Base-by-base conservation (phyloP, 768 basidiomycete species). In the Crucibulum laeve region DNA sequence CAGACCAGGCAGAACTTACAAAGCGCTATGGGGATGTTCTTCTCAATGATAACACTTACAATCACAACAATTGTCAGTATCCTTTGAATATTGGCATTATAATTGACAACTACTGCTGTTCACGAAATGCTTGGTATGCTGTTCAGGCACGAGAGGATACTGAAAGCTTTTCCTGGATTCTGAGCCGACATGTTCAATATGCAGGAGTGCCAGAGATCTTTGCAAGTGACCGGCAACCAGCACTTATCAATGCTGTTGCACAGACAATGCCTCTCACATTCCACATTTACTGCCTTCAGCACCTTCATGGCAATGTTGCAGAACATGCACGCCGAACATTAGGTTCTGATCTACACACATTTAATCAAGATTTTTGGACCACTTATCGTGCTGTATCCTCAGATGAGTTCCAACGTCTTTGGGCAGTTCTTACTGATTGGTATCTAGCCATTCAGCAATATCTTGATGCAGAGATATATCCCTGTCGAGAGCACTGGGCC, bases 251-350 rank as follows among this genome's bases (percentile, higher is more conserved):
- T 8, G 30, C 42, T 40, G 47, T 40, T 18, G 17, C 21, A 6
- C 14, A n/a, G 3, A 24, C 25, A 33, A 24, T 51, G 35, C 50
- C 49, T 51, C 38, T n/a, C n/a, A n/a, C n/a, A n/a, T n/a, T n/a
- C n/a, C n/a, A n/a, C n/a, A n/a, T n/a, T n/a, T n/a, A n/a, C n/a
- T 67, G 61, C 40, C 45, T 67, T 6, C 46, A 61, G 33, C 64
- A 67, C 41, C 53, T 65, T 2, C 40, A 48, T 22, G 54, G 54
- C 2, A 67, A 67, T 42, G 44, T 65, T 2, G 44, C 52, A 2
- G 26, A 48, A 4, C 53, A 61, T 23, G 28, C 64, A 10, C 51
- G 53, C 13, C 6, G 46, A 19, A 18, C 10, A 14, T 40, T 64
- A 34, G 42, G 48, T 1, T 26, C 41, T 5, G 40, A 58, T 0